Evolutionary conservation across 805 yeast genomes (phyloP).

Genomic region (Metschnikowia lochheadii): DNA sequence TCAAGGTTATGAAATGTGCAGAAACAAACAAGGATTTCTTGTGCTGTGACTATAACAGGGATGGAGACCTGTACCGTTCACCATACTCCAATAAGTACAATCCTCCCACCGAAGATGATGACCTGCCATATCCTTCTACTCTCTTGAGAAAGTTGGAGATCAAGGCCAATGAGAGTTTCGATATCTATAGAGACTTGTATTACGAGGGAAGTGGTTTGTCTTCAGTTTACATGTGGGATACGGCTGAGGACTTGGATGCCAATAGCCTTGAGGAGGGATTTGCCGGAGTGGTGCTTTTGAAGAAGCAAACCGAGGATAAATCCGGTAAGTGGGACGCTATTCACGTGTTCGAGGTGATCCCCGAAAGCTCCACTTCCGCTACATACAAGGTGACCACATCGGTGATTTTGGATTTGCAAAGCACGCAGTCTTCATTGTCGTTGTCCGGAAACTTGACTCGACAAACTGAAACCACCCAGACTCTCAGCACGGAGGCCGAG

Average conservation of each 20-base stretch:
- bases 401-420: slow-evolving; percentile 65
- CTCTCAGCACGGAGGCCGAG: slow-evolving; percentile 32
- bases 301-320: slow-evolving; percentile 55
- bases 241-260: slow-evolving; percentile 51
- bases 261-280: slow-evolving; percentile 48
- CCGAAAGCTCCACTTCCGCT: slow-evolving; percentile 35
- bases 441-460: slow-evolving; percentile 84
- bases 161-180: slow-evolving; percentile 85
- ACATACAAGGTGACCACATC: slow-evolving; percentile 79
- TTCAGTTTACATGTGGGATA: slow-evolving; percentile 89
- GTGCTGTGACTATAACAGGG: slow-evolving; percentile 92
- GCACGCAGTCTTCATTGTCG: slow-evolving; percentile 25
- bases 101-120: slow-evolving; percentile 45
- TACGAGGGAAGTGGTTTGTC: slow-evolving; percentile 88
- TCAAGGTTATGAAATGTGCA: slow-evolving; percentile 48
- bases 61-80: slow-evolving; percentile 85
- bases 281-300: slow-evolving; percentile 87
- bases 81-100: slow-evolving; percentile 84
- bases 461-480: slow-evolving; percentile 60
- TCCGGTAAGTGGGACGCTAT: slow-evolving; percentile 85
- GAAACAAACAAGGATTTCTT: slow-evolving; percentile 63
- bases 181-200: slow-evolving; percentile 86
- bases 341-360: slow-evolving; percentile 79
- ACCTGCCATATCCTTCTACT: slow-evolving; percentile 63
- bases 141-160: slow-evolving; percentile 69